These are phyloP conservation scores for Erythrobasidium hasegawianum DNA, from an alignment of 1,284 basidiomycete species.

Conservation along the genomic window DNA sequence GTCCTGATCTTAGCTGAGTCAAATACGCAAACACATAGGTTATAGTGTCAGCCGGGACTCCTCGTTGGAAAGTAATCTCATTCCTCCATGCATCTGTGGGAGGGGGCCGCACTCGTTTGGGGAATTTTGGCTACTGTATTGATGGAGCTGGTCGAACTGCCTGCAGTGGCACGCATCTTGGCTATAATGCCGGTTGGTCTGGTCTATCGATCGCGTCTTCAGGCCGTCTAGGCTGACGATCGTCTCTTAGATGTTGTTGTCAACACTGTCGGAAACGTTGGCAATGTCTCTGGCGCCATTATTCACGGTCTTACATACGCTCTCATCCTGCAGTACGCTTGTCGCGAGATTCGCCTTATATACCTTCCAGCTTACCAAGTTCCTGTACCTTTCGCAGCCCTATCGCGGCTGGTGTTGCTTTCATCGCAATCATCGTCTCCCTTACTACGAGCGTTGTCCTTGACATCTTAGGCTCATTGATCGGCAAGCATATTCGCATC, in stretches of 20 bases:
- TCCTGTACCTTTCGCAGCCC: not conserved
- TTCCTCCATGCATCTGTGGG: conserved; percentile 13
- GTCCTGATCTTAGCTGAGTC: conserved; percentile 4
- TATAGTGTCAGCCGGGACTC: not conserved
- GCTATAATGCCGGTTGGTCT: conserved; percentile 9
- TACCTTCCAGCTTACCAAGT: not conserved
- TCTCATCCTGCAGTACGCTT: conserved; percentile 3
- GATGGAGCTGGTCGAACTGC: not conserved
- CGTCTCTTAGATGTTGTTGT: conserved; percentile 3
- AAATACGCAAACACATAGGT: too few relatives aligned
- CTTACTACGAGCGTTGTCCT: conserved; percentile 26
- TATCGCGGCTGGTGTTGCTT: conserved; percentile 21
- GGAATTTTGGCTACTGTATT: conserved; percentile 18
- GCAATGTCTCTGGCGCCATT: conserved; percentile 18
- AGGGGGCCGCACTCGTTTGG: conserved; percentile 7
- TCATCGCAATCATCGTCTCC: conserved; percentile 26
- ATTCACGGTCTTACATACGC: conserved; percentile 26
- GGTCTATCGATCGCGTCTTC: not conserved
- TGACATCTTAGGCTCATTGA: conserved; percentile 22
- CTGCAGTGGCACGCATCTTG: not conserved
- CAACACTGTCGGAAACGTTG: conserved; percentile 1
- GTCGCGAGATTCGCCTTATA: not conserved
- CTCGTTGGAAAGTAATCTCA: not conserved
- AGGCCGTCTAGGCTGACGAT: not conserved
- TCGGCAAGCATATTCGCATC: conserved; percentile 6